Evolutionary conservation across 1,284 basidiomycete species (phyloP), one percentile per base, ranked within the genome.

Genomic region (Cryptococcus maquisensis): DNA sequence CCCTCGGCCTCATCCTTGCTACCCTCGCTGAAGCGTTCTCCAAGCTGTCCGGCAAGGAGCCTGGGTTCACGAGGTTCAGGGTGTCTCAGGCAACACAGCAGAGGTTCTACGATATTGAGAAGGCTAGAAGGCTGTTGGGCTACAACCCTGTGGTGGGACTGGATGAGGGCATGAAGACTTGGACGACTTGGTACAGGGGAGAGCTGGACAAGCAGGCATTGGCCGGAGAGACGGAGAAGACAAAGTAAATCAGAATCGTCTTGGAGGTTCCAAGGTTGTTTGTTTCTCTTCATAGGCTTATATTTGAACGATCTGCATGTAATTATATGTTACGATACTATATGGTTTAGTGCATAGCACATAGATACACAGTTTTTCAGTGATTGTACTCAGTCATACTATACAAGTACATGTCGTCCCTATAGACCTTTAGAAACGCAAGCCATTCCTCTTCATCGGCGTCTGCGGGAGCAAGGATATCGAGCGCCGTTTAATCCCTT

Each of bases 61-160:
- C 89, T n/a, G 85, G 86, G 13, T 91, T 99, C 67, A 98, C 92
- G n/a, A 81, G 82, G 52, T 93, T 86, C 76, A 85, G 89, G 63
- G 90, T 96, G 28, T 83, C 83, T 20, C 91, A 85, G 71, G 84
- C 82, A 45, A 78, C 75, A 16, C 79, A 79, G 60, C 73, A 79
- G 59, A 82, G 93, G 65, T 98, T 88, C 81, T 89, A 95, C 76
- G 96, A 97, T 73, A 93, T 95, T 51, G 95, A 98, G 79, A 93
- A 91, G 79, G 91, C 95, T 9, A 81, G 94, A 63, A 79, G 92
- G 53, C 83, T 97, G 59, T 80, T 99, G 38, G 93, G 90, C 3
- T 98, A 98, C 75, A 89, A 92, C 71, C 96, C 95, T 0, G 78
- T 91, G 53, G 86, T 96, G 13, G 88, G 91, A 2, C 68, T 98